Base-by-base conservation (phyloP, 2,329 filamentous ascomycete species). In the Aspergillus glaucus region DNA sequence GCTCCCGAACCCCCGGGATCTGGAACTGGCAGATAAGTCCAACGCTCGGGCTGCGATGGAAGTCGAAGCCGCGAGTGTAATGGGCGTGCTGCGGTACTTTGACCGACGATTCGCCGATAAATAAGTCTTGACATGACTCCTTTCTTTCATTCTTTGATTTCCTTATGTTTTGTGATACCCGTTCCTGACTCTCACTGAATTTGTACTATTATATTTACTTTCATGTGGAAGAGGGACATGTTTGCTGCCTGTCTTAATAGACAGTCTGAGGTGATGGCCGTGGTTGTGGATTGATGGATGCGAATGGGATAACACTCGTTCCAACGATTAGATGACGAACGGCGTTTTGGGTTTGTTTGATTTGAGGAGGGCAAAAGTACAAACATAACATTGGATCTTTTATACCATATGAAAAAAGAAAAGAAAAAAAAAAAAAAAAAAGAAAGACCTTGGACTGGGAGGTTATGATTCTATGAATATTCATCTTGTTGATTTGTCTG, bases 51-150 rank as follows among this genome's bases (percentile, higher is more conserved):
- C 78, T 39, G 82, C 86, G 1, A 82, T 90, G 59, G 87, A 91
- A 64, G 86, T 91, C 14, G 87, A 91, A 68, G 86, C 87, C 6
- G 87, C 87, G 0, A 90, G 86, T 65, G 88, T 91, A 47, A 90
- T 91, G 87, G 85, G 85, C 39, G 87, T 90, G n/a, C 70, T 91
- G 51, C 87, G 87, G 66, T 84, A 87, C 54, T 91, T 91, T 69
- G 87, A 91, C 60, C 77, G 88, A 44, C 74, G 87, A 47, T 91
- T 91, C 48, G 68, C 69, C 34, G 67, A 69, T 45, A 69, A 70
- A 61, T 68, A 60, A 58, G 39, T 8, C 9, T 45, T 42, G 19
- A 15, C 17, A 15, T 8, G 21, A 26, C 6, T 15, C 19, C 19
- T 44, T 14, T 22, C 45, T 43, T 43, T 42, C 32, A 14, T 42